Evolutionary conservation across 305 asterid genomes (phyloP).

Genomic region (Fraxinus platypoda): DNA sequence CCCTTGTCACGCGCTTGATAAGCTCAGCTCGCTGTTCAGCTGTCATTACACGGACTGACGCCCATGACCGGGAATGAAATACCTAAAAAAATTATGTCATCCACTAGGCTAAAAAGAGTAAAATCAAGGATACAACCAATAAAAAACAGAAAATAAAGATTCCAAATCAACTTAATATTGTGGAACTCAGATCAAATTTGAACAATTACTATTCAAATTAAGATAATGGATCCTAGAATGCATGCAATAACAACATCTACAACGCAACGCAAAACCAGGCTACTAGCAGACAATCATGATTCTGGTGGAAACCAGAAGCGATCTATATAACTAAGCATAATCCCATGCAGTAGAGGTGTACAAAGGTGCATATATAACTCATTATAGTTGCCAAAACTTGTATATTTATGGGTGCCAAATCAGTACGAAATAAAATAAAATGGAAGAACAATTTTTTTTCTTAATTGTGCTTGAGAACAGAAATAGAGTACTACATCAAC

Average conservation of each 20-base stretch:
- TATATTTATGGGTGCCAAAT: neutral
- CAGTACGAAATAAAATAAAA: neutral
- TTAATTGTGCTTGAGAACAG: conserved; percentile 10
- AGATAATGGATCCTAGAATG: conserved; percentile 15
- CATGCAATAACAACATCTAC: neutral
- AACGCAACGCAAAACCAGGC: neutral
- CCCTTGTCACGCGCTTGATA: conserved; percentile 51
- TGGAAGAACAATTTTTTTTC: conserved; percentile 1
- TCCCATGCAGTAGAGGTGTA: conserved; percentile 8
- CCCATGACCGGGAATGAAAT: conserved; percentile 73
- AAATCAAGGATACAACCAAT: neutral
- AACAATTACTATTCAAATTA: conserved; percentile 14
- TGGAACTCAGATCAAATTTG: neutral
- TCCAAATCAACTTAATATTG: conserved; percentile 18
- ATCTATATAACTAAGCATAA: neutral
- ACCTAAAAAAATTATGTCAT: conserved; percentile 46
- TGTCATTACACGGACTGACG: conserved; percentile 66
- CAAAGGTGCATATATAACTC: conserved; percentile 5
- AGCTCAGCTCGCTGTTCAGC: conserved; percentile 76
- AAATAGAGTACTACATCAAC: conserved; percentile 10
- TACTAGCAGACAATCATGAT: conserved; percentile 12
- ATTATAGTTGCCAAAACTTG: neutral
- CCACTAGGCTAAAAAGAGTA: conserved; percentile 20
- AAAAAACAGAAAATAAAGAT: conserved; percentile 11
- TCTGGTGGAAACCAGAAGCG: neutral